A percentile compares a stretch with the other conserved stretches of the same genome.
Conservation (phyloP, 225 moss, liverwort and hornwort species). For the Antitrichia curtipendula region DNA sequence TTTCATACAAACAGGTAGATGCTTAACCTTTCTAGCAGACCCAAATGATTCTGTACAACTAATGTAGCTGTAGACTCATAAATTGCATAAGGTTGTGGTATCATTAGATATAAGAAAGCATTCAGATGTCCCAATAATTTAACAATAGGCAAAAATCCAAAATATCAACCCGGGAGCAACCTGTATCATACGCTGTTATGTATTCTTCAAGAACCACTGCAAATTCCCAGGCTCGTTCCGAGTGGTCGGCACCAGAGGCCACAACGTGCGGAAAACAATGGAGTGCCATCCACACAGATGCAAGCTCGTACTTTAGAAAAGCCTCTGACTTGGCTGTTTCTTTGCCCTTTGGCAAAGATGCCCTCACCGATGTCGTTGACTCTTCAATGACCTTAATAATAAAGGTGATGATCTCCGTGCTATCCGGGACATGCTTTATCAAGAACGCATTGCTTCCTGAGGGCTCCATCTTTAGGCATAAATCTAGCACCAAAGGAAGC, state of each 20-base stretch:
- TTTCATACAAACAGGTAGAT: neutral
- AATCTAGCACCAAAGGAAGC: constrained; percentile 56
- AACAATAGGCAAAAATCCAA: neutral
- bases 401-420: constrained; percentile 30
- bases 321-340: constrained; percentile 2
- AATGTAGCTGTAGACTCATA: neutral
- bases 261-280: constrained; percentile 57
- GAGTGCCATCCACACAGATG: constrained; percentile 70
- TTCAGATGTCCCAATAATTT: neutral
- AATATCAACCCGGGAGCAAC: neutral
- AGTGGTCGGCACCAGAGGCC: constrained; percentile 19
- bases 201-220: constrained; percentile 39
- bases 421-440: constrained; percentile 17
- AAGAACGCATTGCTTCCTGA: constrained; percentile 25
- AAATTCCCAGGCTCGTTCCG: constrained; percentile 58
- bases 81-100: neutral
- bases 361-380: constrained; percentile 9
- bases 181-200: constrained; percentile 23
- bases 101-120: neutral
- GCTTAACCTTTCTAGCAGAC: neutral
- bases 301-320: constrained; percentile 28
- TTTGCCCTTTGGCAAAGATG: neutral
- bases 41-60: neutral
- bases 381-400: constrained; percentile 23
- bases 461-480: constrained; percentile 48